phyloP scores from a whole-genome alignment of 192 early-diverging fungal genomes.

The Bifiguratus adelaidae region DNA sequence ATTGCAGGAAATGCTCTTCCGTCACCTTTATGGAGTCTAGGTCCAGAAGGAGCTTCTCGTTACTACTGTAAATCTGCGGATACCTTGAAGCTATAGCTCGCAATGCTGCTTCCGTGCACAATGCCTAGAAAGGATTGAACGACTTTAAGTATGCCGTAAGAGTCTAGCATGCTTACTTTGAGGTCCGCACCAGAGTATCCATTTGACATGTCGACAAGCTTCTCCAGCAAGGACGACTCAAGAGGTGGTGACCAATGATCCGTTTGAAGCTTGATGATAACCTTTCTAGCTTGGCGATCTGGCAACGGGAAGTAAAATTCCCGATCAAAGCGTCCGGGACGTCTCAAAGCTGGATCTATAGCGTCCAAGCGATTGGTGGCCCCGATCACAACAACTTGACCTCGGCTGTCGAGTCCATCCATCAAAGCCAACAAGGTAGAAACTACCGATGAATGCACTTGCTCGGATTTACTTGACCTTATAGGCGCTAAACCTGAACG shows the following conservation, averaged over 20 bases:
- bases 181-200: conserved; percentile 66
- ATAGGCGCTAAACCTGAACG: conserved; percentile 41
- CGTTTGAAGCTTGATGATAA: conserved; percentile 57
- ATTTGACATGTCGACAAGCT: conserved; percentile 40
- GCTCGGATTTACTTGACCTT: conserved; percentile 50
- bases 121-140: conserved; percentile 9
- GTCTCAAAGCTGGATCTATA: conserved; percentile 63
- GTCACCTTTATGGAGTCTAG: conserved; percentile 34
- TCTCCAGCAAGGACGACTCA: conserved; percentile 24
- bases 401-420: conserved; percentile 55
- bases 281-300: conserved; percentile 32
- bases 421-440: conserved; percentile 64
- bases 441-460: conserved; percentile 59
- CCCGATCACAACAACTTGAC: conserved; percentile 70
- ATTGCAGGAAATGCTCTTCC: conserved; percentile 41
- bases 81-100: conserved; percentile 49
- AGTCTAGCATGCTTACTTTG: conserved; percentile 2
- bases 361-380: conserved; percentile 69
- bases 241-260: conserved; percentile 38
- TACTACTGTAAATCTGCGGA: conserved; percentile 58
- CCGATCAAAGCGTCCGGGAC: conserved; percentile 66
- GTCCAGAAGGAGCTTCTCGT: conserved; percentile 39
- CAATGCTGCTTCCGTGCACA: conserved; percentile 67
- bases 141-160: background rate
- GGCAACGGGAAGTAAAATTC: conserved; percentile 63